Evolutionary conservation across 177 flowering plant species (phyloP), one percentile per base, ranked within the genome.

Genomic region (Telopea speciosissima): DNA sequence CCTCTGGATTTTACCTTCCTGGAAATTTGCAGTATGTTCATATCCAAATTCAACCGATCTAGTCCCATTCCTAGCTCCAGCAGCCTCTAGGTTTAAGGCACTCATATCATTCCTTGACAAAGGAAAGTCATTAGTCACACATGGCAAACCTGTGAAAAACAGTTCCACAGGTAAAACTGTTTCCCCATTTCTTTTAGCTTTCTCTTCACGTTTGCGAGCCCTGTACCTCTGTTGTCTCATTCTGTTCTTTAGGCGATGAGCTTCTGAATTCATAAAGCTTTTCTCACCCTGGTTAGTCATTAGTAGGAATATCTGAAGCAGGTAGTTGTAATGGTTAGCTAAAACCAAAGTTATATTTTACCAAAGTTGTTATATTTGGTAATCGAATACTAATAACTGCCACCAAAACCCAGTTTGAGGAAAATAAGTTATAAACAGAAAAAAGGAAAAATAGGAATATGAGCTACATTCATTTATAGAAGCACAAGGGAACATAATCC

Each of bases 151-250:
- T 59, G 65, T 63, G 62, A 68, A 23, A 49, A 61, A 49, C 21
- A 64, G 24, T 24, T 56, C 68, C 59, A 61, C 42, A 33, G 68
- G 75, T 16, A 73, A 44, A 23, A 62, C 24, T 24, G 69, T 66
- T 31, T 36, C 59, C 23, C 31, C 70, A 54, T 44, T 63, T 52
- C 64, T 52, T 63, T 68, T 71, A 65, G 72, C 68, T 13, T 71
- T 78, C 42, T 78, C 75, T 68, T 74, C 75, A 25, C 77, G 80
- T 69, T 78, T 78, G 14, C 77, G 73, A 24, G 75, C 77, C 60
- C 80, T 68, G 49, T 74, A 78, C 40, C 75, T 67, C 63, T 74
- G 80, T 54, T 78, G 80, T 78, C 77, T 71, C 60, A 74, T 22
- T 65, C 77, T 65, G 64, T 78, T 78, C 75, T 74, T 78, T 24